phyloP scores from a whole-genome alignment of 495 filamentous ascomycete genomes.

The Podospora fimiseda region DNA sequence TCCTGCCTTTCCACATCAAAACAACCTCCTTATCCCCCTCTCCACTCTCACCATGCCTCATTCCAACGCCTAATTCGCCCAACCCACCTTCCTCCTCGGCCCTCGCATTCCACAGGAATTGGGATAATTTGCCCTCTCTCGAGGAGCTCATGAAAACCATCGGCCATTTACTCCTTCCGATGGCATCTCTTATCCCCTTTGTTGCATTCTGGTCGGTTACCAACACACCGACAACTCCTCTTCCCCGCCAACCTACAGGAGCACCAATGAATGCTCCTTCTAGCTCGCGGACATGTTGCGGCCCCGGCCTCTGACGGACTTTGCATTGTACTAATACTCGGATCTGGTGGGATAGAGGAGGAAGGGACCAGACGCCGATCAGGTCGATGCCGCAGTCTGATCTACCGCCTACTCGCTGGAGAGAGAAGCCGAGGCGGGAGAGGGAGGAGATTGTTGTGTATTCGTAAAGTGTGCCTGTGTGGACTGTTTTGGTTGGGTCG shows the following conservation, averaged over 20 bases:
- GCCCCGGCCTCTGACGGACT: slow-evolving; percentile 50
- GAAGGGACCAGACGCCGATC: slow-evolving; percentile 69
- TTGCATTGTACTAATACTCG: slow-evolving; percentile 82
- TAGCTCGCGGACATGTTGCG: slow-evolving; percentile 70
- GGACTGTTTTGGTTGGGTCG: slow-evolving; percentile 44
- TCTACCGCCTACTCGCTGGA: slow-evolving; percentile 66
- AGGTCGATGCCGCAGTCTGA: slow-evolving; percentile 82
- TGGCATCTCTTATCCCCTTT: slow-evolving; percentile 54
- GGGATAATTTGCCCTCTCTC: slow-evolving; percentile 44
- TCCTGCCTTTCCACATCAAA: slow-evolving; percentile 53
- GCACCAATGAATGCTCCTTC: slow-evolving; percentile 72
- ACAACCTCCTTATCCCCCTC: slow-evolving; percentile 28
- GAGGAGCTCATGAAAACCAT: slow-evolving; percentile 53
- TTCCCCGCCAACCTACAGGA: slow-evolving; percentile 60
- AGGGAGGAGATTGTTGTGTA: slow-evolving; percentile 68
- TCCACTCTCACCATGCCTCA: slow-evolving; percentile 37
- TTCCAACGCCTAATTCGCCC: slow-evolving; percentile 55
- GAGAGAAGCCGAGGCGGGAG: slow-evolving; percentile 52
- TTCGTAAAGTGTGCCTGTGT: slow-evolving; percentile 60
- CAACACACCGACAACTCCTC: slow-evolving; percentile 56
- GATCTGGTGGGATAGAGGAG: slow-evolving; percentile 36
- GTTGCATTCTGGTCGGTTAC: slow-evolving; percentile 45
- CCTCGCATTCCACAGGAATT: slow-evolving; percentile 64
- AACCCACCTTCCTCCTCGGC: slow-evolving; percentile 57
- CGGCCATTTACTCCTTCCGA: slow-evolving; percentile 60